Base-by-base conservation (phyloP, 2,329 filamentous ascomycete species). In the Calonectria pteridis region DNA sequence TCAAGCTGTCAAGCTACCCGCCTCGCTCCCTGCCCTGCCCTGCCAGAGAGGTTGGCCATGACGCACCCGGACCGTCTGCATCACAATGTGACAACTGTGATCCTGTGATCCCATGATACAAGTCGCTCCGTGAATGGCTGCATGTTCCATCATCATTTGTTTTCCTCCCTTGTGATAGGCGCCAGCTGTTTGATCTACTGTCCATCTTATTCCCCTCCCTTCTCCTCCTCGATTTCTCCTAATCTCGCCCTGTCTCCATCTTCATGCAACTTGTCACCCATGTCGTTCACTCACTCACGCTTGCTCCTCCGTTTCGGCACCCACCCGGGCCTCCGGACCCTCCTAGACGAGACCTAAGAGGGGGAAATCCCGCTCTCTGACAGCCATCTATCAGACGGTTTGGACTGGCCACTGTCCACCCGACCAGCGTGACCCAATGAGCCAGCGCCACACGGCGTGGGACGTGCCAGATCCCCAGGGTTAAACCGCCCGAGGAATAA, bases 371-470 rank as follows among this genome's bases (percentile, higher is more conserved):
- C 46, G 55, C 40, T 35, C 33, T 59, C 23, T 46, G 50, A 58
- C 23, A 35, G 33, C 70, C 59, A 65, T 63, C 51, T 46, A 72
- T 75, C 73, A 64, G 73, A 72, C 67, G 73, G 70, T 75, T 67
- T 73, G 50, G 43, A 55, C 63, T 67, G 72, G 71, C 77, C 77
- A 76, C 69, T 69, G 66, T 51, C 58, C 73, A 69, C 71, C 50
- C 35, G 72, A 53, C 74, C 71, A 69, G 67, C 69, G 72, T 74
- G 73, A 78, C 75, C 79, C 79, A 80, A 80, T 80, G 74, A 80
- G 77, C 79, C 79, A 67, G 71, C 79, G 79, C 79, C 79, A 80
- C 79, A 80, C 75, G 72, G 40, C 74, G 46, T 59, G 50, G 64
- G 65, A 69, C 65, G 64, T 67, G 73, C 72, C 67, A 74, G 71